Base-by-base conservation (phyloP, 1,139 yeast genomes). In the Yamadazyma conglobata region DNA sequence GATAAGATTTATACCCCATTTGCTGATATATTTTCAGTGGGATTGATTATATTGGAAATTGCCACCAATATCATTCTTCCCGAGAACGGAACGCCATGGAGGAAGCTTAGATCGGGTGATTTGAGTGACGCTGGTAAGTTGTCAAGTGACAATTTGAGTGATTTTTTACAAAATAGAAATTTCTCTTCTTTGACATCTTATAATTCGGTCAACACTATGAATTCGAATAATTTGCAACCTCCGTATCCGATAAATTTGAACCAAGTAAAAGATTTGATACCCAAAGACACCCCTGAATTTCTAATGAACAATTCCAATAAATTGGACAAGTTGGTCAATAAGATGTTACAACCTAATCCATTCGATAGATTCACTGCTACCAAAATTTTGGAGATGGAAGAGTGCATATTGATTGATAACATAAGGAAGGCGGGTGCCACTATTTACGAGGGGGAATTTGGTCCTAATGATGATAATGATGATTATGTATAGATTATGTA, bases 31-130 rank as follows among this genome's bases (percentile, higher is more conserved):
- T 91, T 91, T 57, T 85, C 96, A 19, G 72, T 89, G 27, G 99
- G 98, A 1, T 66, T 93, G 38, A 85, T 91, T 44, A 81, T 91
- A 64, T 80, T 91, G 30, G 99, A 91, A 56, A 84, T 88, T 46
- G 98, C 98, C 2, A 96, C 98, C 2, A 91, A 91, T 56, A 91
- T 91, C 30, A 79, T 89, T 6, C 62, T 93, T 29, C 99, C 99
- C 0, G 97, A 91, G 47, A 89, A 93, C 55, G 99, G 99, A 5
- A 75, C 88, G 7, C 93, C 95, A 21, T 91, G 99, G 99, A 91
- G 94, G 44, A 89, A 89, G 54, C 64, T 91, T 40, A 72, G 99
- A 42, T 85, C 95, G 28, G 99, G 98, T 1, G 98, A 91, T 55
- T 64, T 93, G 40, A 81, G 94, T 18, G 98, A 91, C 57, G 97